Evolutionary conservation across 495 filamentous ascomycete species (phyloP), one percentile per base, ranked within the genome.

Genomic region (Annulohypoxylon stygium): DNA sequence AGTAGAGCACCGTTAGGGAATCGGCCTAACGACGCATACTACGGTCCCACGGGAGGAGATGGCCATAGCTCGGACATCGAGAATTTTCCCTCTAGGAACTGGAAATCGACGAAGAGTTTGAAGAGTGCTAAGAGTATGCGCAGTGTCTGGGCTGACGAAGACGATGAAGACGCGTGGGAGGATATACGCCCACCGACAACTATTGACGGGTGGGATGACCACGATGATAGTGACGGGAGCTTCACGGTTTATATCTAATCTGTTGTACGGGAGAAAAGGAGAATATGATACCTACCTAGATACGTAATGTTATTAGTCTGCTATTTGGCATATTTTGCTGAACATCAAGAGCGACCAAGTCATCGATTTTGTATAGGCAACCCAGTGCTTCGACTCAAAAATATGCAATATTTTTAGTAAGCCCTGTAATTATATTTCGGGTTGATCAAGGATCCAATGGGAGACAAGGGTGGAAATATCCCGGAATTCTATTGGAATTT

Each of bases 221-320:
- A 34, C 9, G 69, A 33, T 1, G 72, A 57, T 48, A 78, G 75
- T 36, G 70, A 78, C 14, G 75, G 75, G 25, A 78, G 77, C 45
- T 78, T 78, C 66, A 67, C 77, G 20, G 65, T 77, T 55, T 77
- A 78, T 75, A 78, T 78, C 69, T 71, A 47, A 55, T 64, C 18
- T 68, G n/a, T 63, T 11, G 34, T 36, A 23, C 12, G 59, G 18
- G 43, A 53, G 4, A 54, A 6, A 36, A 33, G 64, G 25, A 18
- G 18, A 66, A 45, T 71, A 71, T 71, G 71, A 69, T 74, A 69
- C 65, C 70, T 63, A 50, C 64, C 71, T 65, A 53, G 36, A 37
- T 48, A 61, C 63, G 18, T 71, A 71, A 71, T 71, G 58, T 37
- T 67, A 71, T 66, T 71, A 48, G 14, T 65, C 60, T 55, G 57